A percentile compares a stretch with the other conserved stretches of the same genome.
Evolutionary conservation across 257 asterid genomes (phyloP).

Genomic region (Fraxinus pennsylvanica): DNA sequence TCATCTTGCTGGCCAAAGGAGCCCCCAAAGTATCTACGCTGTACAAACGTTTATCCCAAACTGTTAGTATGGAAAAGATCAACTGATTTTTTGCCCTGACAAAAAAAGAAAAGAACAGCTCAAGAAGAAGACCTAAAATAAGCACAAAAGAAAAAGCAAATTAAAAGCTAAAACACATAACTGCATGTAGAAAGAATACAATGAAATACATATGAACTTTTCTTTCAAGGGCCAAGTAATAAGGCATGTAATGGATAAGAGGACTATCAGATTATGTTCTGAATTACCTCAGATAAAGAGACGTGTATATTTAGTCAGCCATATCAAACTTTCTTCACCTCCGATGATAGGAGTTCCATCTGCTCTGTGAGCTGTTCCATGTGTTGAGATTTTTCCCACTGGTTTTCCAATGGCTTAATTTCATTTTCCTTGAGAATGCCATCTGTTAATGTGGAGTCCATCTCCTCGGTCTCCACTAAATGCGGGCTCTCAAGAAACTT

Average conservation of each 20-base stretch:
- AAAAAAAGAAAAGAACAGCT: background rate
- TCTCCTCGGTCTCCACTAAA: conserved; percentile 34
- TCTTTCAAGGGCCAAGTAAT: conserved; percentile 28
- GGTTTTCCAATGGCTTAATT: conserved; percentile 42
- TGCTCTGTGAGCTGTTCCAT: conserved; percentile 77
- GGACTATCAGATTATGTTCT: conserved; percentile 14
- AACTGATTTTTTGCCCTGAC: background rate
- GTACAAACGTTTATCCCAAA: background rate
- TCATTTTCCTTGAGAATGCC: conserved; percentile 44
- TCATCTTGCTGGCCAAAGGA: no score
- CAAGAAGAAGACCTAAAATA: background rate
- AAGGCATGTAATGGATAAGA: conserved; percentile 26
- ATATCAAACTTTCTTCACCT: conserved; percentile 45
- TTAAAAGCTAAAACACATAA: background rate
- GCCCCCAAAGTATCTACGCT: no score
- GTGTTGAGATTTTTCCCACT: conserved; percentile 57
- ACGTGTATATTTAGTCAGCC: background rate
- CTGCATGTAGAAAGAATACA: background rate
- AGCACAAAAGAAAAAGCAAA: background rate
- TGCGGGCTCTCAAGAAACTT: conserved; percentile 64
- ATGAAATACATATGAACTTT: conserved; percentile 21
- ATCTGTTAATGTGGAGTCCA: conserved; percentile 34
- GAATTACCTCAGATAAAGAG: conserved; percentile 22
- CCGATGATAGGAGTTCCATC: conserved; percentile 78
- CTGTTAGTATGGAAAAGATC: background rate